Conservation (phyloP, 345 rosid genomes). For the Eutrema heterophyllum region DNA sequence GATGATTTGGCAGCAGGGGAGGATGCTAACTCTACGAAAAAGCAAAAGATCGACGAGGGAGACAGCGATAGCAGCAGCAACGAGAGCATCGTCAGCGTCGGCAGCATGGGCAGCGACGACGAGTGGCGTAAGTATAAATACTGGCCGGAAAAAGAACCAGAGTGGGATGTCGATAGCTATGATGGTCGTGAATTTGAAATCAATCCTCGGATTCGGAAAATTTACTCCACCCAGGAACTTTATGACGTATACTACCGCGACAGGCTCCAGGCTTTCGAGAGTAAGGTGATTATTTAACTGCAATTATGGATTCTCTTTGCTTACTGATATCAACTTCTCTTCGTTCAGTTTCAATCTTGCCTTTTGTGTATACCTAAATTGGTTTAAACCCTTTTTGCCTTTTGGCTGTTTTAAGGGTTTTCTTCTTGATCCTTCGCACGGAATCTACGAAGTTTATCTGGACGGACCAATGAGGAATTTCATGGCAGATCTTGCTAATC, state of each 20-base stretch:
- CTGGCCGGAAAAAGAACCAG: neutral
- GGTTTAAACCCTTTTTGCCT: neutral
- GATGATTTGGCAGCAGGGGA: neutral
- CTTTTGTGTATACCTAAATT: neutral
- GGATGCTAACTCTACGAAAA: neutral
- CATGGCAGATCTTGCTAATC: neutral
- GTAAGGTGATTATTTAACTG: neutral
- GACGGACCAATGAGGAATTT: neutral
- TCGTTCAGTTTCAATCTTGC: too few species aligned
- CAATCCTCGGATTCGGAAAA: neutral
- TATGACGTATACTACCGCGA: neutral
- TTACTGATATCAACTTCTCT: neutral
- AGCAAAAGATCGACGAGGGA: neutral
- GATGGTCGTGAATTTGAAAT: neutral
- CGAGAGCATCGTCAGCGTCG: neutral
- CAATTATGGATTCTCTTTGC: too few species aligned
- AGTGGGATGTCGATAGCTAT: neutral
- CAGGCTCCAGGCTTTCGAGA: neutral
- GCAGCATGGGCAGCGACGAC: neutral
- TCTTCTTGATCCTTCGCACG: neutral
- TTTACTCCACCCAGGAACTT: neutral
- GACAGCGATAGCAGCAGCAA: neutral
- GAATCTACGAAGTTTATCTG: neutral
- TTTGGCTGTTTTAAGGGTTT: neutral
- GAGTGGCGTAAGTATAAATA: neutral